Base-by-base conservation (phyloP, 2,329 filamentous ascomycete genomes). In the Thelonectria rubi region DNA sequence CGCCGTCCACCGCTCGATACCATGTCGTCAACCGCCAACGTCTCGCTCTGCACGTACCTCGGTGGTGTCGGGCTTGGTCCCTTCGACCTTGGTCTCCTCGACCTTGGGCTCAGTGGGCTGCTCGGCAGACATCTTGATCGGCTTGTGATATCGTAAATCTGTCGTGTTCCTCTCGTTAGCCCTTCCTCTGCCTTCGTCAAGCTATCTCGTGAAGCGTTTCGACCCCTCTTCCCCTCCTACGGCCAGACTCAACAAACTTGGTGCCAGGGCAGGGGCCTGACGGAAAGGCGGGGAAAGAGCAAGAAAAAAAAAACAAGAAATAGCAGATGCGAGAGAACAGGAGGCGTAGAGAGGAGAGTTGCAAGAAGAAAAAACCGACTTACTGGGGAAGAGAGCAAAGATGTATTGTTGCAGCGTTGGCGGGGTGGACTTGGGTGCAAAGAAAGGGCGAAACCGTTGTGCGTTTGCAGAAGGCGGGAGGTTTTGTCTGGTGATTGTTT, bases 31-130 rank as follows among this genome's bases (percentile, higher is more conserved):
- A 50, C 20, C 15, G 42, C 51, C 49, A 42, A 42, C 61, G 40
- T 32, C 32, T 48, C 39, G 14, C 42, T 43, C 30, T 58, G 43
- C 50, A 51, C 64, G 61, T 73, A 74, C 72, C 71, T 72, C 67
- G 60, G 66, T 62, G 65, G 68, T 67, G 66, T 70, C 73, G 57
- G 68, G 62, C 69, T 71, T 70, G 58, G 63, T 67, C 66, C 68
- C 72, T 63, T 67, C 65, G 40, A 67, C 64, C 72, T 74, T 78
- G 76, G 79, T 79, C 79, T 80, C 80, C 72, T 81, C 80, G 75
- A 81, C 80, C 83, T 86, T 86, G 72, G 83, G 80, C 71, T 86
- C 84, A 69, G 81, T 80, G 68, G 78, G 79, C 69, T 84, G 81
- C 67, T 78, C 73, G 63, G 80, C 75, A 76, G 79, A 83, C 82